Evolutionary conservation across 768 basidiomycete species (phyloP), one percentile per base, ranked within the genome.

Genomic region (Lactarius psammicola): DNA sequence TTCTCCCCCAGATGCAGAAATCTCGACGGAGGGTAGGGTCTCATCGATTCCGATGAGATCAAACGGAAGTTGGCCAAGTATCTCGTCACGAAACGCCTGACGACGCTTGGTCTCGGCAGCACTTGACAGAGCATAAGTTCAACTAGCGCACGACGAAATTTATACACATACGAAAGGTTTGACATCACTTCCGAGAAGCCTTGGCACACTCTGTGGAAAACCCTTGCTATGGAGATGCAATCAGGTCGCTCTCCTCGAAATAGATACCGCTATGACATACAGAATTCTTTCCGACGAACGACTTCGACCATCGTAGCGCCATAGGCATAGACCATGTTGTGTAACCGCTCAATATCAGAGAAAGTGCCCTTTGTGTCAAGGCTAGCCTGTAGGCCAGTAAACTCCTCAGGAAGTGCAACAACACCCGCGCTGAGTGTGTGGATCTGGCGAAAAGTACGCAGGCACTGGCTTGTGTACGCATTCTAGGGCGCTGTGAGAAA

Each of bases 291-390:
- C 60, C 95, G 81, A 64, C 95, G 82, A 2, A 95, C 90, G 34
- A 97, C 87, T 75, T 98, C 95, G 20, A 95, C 82, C 7, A 97
- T 83, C 0, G 94, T 94, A 2, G 92, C 90, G 0, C 92, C 90
- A 74, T 98, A 98, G 0, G 92, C 92, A 72, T 94, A 94, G 1
- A 95, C 75, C 87, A 98, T 91, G 61, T 84, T 87, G 73, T 96
- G 94, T 51, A 98, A 78, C 20, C 95, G 82, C 56, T 89, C 85
- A 13, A 98, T 89, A 75, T 98, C 94, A n/a, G 88, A 82, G 72
- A 98, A 97, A 65, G 88, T 89, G 33, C 86, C 91, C 72, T 79
- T 91, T 81, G 61, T 80, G 75, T 88, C 81, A 68, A 95, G 85
- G 71, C 85, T 87, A 0, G 82, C 73, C 72, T 95, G 91, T 1